phyloP scores from a whole-genome alignment of 345 rosid genomes.

The Barbarea vulgaris region DNA sequence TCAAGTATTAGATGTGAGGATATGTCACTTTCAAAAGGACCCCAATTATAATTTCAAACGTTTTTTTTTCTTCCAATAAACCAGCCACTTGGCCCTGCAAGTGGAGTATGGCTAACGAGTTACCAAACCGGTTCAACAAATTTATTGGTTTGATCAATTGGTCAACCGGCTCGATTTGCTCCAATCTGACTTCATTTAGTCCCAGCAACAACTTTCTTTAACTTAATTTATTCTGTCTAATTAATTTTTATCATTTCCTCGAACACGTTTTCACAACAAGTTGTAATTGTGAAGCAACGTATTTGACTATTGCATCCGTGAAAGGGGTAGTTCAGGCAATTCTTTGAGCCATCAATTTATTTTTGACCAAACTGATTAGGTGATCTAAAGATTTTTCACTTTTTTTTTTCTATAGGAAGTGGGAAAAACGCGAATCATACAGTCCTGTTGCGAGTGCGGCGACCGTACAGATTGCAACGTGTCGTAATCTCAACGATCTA shows the following conservation, averaged over 20 bases:
- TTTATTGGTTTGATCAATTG: neutral
- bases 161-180: neutral
- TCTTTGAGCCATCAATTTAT: neutral
- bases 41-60: neutral
- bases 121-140: neutral
- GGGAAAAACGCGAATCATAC: constrained; percentile 38
- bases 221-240: neutral
- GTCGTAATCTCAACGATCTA: constrained; percentile 18
- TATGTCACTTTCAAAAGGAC: constrained; percentile 4
- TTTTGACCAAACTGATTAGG: constrained; percentile 29
- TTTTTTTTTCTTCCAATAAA: neutral
- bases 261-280: constrained; percentile 34
- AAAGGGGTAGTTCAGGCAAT: constrained; percentile 17
- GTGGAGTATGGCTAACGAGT: neutral
- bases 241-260: neutral
- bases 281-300: constrained; percentile 16
- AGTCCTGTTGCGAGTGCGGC: neutral
- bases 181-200: neutral
- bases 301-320: constrained; percentile 26
- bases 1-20: neutral
- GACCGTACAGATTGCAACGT: constrained; percentile 27
- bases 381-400: constrained; percentile 10
- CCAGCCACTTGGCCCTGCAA: neutral
- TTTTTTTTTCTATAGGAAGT: constrained; percentile 7
- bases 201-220: neutral